Conservation (phyloP, 306 rosid species). For the Quercus robur region DNA sequence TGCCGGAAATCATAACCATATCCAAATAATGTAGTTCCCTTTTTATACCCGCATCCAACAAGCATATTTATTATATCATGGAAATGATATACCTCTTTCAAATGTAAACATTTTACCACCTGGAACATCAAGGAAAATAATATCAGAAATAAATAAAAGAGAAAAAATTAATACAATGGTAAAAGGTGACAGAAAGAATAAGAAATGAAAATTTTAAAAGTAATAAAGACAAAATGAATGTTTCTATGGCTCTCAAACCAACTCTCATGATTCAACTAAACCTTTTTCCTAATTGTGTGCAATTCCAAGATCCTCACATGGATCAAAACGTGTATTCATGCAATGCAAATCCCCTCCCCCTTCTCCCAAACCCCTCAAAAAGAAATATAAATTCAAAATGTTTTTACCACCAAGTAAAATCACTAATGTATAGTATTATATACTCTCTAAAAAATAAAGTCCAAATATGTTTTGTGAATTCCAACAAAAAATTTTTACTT, state of each 20-base stretch:
- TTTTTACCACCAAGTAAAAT: too few relatives aligned
- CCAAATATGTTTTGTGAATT: too few relatives aligned
- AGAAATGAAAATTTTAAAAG: neutral
- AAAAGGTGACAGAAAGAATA: neutral
- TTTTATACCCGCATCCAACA: slow-evolving; percentile 70
- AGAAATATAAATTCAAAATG: too few relatives aligned
- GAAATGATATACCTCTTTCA: slow-evolving; percentile 74
- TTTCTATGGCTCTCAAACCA: neutral
- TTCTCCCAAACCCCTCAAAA: too few relatives aligned
- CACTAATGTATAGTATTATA: too few relatives aligned
- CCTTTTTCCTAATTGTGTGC: neutral
- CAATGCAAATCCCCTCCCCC: too few relatives aligned
- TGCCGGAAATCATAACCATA: slow-evolving; percentile 95
- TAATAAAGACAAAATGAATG: neutral
- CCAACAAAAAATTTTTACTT: too few relatives aligned
- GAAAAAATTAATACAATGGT: neutral
- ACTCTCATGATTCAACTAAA: neutral
- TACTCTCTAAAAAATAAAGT: too few relatives aligned
- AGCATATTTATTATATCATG: slow-evolving; percentile 93
- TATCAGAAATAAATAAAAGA: neutral
- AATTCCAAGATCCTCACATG: neutral
- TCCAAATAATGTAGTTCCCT: slow-evolving; percentile 94
- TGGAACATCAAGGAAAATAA: slow-evolving; percentile 35
- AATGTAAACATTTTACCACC: slow-evolving; percentile 66
- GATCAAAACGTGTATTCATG: neutral